Percentiles rank a stretch among this genome's conserved stretches.
phyloP scores from a whole-genome alignment of 2,329 filamentous ascomycete genomes.

The Fusarium sp. region DNA sequence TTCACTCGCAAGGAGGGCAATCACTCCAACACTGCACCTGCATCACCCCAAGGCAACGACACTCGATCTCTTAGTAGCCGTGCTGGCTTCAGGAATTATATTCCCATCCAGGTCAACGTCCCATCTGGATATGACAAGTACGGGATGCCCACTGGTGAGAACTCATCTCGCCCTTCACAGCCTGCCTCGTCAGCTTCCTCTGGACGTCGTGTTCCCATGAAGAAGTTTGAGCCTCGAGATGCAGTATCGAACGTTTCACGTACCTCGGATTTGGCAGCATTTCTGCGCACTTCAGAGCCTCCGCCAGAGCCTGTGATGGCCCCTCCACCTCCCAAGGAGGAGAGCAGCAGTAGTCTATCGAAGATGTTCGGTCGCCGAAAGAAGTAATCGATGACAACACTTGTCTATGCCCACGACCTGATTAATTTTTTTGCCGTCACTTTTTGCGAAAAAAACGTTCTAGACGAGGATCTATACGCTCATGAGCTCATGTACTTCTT shows the following conservation, averaged over 20 bases:
- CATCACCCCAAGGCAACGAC: conserved; percentile 41
- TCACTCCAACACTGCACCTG: conserved; percentile 37
- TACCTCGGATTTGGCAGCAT: conserved; percentile 77
- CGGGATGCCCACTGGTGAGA: conserved; percentile 41
- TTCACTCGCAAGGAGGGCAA: conserved; percentile 57
- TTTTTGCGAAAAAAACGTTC: not conserved
- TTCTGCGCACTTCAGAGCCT: conserved; percentile 75
- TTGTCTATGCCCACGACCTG: conserved; percentile 15
- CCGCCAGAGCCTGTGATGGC: conserved; percentile 54
- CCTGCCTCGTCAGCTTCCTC: conserved; percentile 42
- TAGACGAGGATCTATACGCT: conserved; percentile 37
- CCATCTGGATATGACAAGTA: conserved; percentile 58
- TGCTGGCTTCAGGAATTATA: conserved; percentile 53
- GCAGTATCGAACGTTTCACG: conserved; percentile 58
- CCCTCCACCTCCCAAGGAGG: conserved; percentile 46
- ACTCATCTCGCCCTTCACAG: conserved; percentile 30
- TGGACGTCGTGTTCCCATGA: conserved; percentile 62
- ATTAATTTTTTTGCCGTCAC: conserved; percentile 19
- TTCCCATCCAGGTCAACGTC: conserved; percentile 64
- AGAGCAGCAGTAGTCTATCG: conserved; percentile 54
- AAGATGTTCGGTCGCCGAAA: conserved; percentile 62
- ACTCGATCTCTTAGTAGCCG: conserved; percentile 54
- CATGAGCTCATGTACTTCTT: conserved; percentile 43
- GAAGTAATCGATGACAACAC: conserved; percentile 53
- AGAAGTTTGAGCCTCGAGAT: conserved; percentile 67